Evolutionary conservation across 805 yeast species (phyloP), one percentile per base, ranked within the genome.

Genomic region (Candida loeiensis): DNA sequence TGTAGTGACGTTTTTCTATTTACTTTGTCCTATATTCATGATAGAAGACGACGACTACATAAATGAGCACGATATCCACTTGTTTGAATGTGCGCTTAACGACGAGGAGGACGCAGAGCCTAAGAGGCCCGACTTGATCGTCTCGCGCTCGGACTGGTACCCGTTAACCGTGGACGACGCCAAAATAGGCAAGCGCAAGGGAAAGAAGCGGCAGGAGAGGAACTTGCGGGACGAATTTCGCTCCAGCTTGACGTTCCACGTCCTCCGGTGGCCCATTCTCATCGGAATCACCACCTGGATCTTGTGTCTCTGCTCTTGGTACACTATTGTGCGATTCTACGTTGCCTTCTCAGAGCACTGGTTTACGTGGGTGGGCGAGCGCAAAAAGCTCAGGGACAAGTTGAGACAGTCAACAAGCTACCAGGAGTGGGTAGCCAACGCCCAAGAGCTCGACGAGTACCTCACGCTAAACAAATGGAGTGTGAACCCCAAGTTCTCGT

Each of bases 181-280:
- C 22, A 19, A 39, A 28, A 5, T 12, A 6, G 9, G 27, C 16
- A 11, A 25, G 22, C 34, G 25, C 13, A 18, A 34, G 17, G 11
- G 9, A 17, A 22, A 29, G 20, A 16, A 8, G 2, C 8, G n/a
- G n/a, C n/a, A n/a, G n/a, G n/a, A 15, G 6, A 32, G 21, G 24
- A 26, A 32, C 19, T 13, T 38, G 19, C 24, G 41, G 1, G 63
- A 68, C 44, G 74, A 69, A 45, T 68, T 66, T 47, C 55, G 73
- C 11, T 53, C 61, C 16, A 58, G 62, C 40, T 47, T 58, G 3
- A 49, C 63, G 8, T 69, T 63, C 45, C 49, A 54, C 3, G 28
- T 84, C 1, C 62, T 85, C 19, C 61, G 93, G 32, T 84, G 83
- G 75, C 95, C 93, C 0, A 57, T 82, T 3, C 61, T 85, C 39